These are phyloP conservation scores for Beta corolliflora DNA, from an alignment of 179 eudicot genomes.

Conservation along the genomic window DNA sequence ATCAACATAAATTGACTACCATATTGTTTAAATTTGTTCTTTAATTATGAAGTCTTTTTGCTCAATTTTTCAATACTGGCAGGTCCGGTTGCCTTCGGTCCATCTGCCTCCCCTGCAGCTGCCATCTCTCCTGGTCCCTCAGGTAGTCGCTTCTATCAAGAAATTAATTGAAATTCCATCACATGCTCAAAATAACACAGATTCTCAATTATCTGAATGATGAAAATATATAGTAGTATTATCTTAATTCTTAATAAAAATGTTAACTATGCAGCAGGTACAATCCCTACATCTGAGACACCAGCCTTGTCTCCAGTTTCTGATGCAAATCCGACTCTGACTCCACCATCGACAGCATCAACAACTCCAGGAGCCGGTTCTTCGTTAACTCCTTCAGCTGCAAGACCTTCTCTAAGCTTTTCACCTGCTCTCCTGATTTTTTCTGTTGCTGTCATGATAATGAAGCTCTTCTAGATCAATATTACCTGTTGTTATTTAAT, in stretches of 20 bases:
- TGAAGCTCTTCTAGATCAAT: slow-evolving; percentile 26
- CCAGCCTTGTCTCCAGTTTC: slow-evolving; percentile 33
- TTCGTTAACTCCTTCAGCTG: slow-evolving; percentile 29
- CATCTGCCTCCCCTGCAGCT: slow-evolving; percentile 40
- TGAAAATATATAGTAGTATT: too few relatives aligned
- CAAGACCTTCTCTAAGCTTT: slow-evolving; percentile 25
- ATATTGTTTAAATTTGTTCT: background rate
- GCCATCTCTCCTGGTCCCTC: slow-evolving; percentile 33
- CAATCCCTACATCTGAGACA: slow-evolving; percentile 32
- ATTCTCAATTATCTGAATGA: background rate
- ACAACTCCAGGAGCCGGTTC: slow-evolving; percentile 26
- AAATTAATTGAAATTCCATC: background rate
- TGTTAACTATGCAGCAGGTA: slow-evolving; percentile 15
- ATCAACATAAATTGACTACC: background rate
- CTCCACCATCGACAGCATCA: slow-evolving; percentile 34
- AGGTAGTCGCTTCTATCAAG: slow-evolving; percentile 14
- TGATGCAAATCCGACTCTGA: slow-evolving; percentile 30
- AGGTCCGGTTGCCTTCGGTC: slow-evolving; percentile 46
- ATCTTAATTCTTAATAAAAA: too few relatives aligned
- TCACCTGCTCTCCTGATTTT: slow-evolving; percentile 28
- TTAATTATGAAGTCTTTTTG: background rate
- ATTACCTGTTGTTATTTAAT: slow-evolving; percentile 5
- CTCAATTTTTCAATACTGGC: background rate
- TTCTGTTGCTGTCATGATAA: slow-evolving; percentile 26
- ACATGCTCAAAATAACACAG: background rate